Conservation (phyloP, 768 basidiomycete species). For the Auricularia auricula-judae region DNA sequence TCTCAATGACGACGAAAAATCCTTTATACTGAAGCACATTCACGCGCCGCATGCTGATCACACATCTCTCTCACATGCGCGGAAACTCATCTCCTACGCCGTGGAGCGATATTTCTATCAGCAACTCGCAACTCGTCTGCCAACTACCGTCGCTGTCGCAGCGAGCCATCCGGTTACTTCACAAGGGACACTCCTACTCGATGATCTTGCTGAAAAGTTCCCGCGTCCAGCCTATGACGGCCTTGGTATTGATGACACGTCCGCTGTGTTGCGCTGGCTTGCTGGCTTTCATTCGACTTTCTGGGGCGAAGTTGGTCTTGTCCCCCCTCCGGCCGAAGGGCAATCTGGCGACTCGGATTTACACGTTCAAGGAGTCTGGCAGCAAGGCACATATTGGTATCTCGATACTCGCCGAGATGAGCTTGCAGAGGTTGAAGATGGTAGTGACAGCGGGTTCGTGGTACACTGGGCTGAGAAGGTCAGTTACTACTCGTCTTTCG, state of each 20-base stretch:
- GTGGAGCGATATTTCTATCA: constrained; percentile 4
- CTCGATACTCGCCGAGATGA: constrained; percentile 7
- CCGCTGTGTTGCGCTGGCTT: constrained; percentile 2
- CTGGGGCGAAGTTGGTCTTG: neutral
- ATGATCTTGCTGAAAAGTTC: constrained; percentile 1
- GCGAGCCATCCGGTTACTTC: neutral
- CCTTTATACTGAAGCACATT: constrained; percentile 2
- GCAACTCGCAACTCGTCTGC: neutral
- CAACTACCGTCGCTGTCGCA: neutral
- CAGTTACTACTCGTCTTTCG: neutral
- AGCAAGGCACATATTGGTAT: constrained; percentile 6
- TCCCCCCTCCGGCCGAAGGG: neutral
- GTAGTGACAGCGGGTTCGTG: neutral
- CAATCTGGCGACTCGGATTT: neutral
- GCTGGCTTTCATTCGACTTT: constrained; percentile 5
- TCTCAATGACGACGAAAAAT: neutral
- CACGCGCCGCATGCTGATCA: neutral
- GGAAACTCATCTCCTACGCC: constrained; percentile 3
- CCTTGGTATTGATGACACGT: neutral
- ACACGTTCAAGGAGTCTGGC: constrained; percentile 1
- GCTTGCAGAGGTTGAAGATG: neutral
- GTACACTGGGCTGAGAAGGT: constrained; percentile 5
- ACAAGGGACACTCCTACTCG: neutral
- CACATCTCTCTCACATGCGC: neutral
- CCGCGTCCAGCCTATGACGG: constrained; percentile 1